Evolutionary conservation across 2,329 filamentous ascomycete genomes (phyloP), one percentile per base, ranked within the genome.

Genomic region (Beauveria rudraprayagi): DNA sequence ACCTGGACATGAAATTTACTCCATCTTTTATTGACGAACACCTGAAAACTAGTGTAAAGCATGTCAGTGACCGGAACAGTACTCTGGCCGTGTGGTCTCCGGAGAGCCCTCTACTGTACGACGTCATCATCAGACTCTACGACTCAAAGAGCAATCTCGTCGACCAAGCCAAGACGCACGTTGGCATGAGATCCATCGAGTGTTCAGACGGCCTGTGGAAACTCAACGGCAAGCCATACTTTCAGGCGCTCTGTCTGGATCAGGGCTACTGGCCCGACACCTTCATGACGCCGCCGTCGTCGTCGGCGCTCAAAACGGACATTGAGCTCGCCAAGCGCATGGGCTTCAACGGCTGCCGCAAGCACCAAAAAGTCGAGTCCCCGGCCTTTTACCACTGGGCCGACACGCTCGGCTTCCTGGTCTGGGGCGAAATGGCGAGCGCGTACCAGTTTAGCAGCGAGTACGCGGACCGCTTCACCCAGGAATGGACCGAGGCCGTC

Each of bases 391-490:
- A 83, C 65, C 84, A 86, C 75, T 84, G 80, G 79, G 84, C 83
- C 1, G 82, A 86, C 63, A 77, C 74, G 56, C 77, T 86, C 1
- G 84, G 84, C 1, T 86, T 82, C 70, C 75, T 87, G 0, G 82
- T 86, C 5, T 86, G 83, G 84, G 83, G 81, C 26, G 84, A 86
- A 69, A 85, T 86, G 76, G 83, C 83, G 44, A 88, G 85, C 64
- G 82, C 82, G 1, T 89, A 37, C 34, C 34, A 14, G 34, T 37
- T 14, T 5, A 37, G 34, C 64, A 67, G 77, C 6, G 78, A 82
- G 34, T 87, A 86, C 64, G 76, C 82, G 8, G 77, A 81, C 26
- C 76, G 85, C 1, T 87, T 88, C 73, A 79, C 85, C 65, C 75
- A 79, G 56, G 86, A 89, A 67, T 89, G 86, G 86, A 75, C 76